Base-by-base conservation (phyloP, 75 land plant species). In the Pinus albicaulis region DNA sequence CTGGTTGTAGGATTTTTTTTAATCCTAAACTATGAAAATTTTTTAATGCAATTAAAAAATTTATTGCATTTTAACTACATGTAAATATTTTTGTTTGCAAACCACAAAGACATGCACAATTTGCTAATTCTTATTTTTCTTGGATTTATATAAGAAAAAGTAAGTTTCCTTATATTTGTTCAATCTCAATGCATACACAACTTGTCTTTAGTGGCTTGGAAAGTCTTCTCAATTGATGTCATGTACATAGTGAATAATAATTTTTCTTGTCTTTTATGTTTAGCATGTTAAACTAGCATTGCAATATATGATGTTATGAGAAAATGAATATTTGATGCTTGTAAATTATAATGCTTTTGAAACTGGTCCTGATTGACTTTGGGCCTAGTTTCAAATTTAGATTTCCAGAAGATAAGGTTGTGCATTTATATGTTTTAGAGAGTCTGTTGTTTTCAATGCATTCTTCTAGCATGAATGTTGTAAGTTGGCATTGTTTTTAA, bases 371-470 rank as follows among this genome's bases (percentile, higher is more conserved):
- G 55, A 95, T 98, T 77, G 98, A 98, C 68, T 98, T 98, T 85
- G 98, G 99, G 25, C 83, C 95, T 75, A 93, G 99, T 78, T 98
- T 86, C 81, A 95, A 83, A 64, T 98, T 98, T 61, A 85, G 89
- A 28, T 85, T 95, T 48, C 96, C 96, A 57, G 98, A 98, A 85
- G 99, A 98, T 85, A 98, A 98, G 86, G 94, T 96, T 65, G 99
- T 95, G 74, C 94, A 98, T 77, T 77, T 98, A 59, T 98, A 95
- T 86, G 99, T 95, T 20, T 81, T 98, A 17, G 99, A 98, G 81
- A 84, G 98, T 61, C 96, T 98, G 1, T 82, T 93, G 81, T 75
- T 95, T n/a, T 95, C 98, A 19, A 85, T 98, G 91, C 98, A 98
- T 80, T 98, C 99, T 19, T 89, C 99, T 24, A 89, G 85, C 62